Conservation (phyloP, 1,284 basidiomycete genomes). For the Ustilago shanxiensis region DNA sequence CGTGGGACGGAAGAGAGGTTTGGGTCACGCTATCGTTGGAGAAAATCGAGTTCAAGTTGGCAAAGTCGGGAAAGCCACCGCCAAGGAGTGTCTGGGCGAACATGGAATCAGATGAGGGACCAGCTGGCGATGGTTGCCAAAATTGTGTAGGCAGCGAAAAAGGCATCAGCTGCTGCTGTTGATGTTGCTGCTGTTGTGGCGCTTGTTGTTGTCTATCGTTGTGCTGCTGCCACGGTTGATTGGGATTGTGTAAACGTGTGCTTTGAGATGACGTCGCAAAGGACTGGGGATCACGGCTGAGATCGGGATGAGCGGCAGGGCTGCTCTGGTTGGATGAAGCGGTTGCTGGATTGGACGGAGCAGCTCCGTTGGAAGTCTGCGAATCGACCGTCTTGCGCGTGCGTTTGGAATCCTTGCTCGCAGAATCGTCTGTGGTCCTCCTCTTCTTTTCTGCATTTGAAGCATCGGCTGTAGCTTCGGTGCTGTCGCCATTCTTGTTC, state of each 20-base stretch:
- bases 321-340: slow-evolving; percentile 20
- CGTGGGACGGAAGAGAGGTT: slow-evolving; percentile 15
- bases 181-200: slow-evolving; percentile 7
- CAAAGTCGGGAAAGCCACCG: slow-evolving; percentile 22
- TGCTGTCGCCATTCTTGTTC: slow-evolving; percentile 2
- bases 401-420: slow-evolving; percentile 28
- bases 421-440: slow-evolving; percentile 20
- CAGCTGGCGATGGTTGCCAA: slow-evolving; percentile 21
- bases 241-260: slow-evolving; percentile 1
- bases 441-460: slow-evolving; percentile 31
- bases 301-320: slow-evolving; percentile 7
- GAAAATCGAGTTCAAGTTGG: slow-evolving; percentile 28
- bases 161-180: slow-evolving; percentile 6
- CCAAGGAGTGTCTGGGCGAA: slow-evolving; percentile 47
- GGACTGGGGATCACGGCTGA: not conserved
- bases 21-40: slow-evolving; percentile 19
- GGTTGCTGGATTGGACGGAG: slow-evolving; percentile 7
- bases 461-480: not conserved
- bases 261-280: slow-evolving; percentile 10
- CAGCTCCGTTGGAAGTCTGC: not conserved
- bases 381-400: slow-evolving; percentile 34
- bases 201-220: slow-evolving; percentile 23
- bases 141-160: slow-evolving; percentile 26
- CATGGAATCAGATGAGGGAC: slow-evolving; percentile 23
- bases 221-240: slow-evolving; percentile 23